Evolutionary conservation across 2,329 filamentous ascomycete genomes (phyloP).

Genomic region (Paraphaeosphaeria sporulosa): DNA sequence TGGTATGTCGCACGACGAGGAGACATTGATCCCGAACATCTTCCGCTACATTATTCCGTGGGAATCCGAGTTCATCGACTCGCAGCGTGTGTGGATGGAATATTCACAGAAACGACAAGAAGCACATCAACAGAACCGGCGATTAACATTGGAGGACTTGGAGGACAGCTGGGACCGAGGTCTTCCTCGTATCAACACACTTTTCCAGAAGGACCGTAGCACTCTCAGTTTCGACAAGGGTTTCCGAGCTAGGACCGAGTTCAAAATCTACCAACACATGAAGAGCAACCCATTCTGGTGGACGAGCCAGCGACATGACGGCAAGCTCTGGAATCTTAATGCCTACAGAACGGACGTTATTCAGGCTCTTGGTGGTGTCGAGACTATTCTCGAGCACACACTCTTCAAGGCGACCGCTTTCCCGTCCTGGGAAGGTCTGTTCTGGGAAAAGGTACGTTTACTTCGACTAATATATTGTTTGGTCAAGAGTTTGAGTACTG

Average conservation of each 20-base stretch:
- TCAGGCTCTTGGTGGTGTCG: slow-evolving; percentile 92
- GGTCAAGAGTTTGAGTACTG: too few relatives aligned
- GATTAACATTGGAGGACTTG: slow-evolving; percentile 91
- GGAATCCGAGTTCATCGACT: slow-evolving; percentile 99
- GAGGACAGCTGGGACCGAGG: slow-evolving; percentile 99
- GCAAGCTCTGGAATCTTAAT: slow-evolving; percentile 97
- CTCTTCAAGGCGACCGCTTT: slow-evolving; percentile 97
- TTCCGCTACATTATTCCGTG: slow-evolving; percentile 99
- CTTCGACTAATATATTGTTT: neutral
- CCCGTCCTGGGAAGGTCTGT: slow-evolving; percentile 94
- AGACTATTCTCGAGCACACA: slow-evolving; percentile 96
- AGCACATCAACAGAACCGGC: slow-evolving; percentile 95
- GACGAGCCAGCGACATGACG: slow-evolving; percentile 96
- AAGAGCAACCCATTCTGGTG: slow-evolving; percentile 99
- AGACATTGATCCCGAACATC: slow-evolving; percentile 97
- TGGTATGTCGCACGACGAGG: slow-evolving; percentile 98
- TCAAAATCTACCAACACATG: slow-evolving; percentile 99
- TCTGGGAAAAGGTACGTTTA: slow-evolving; percentile 68
- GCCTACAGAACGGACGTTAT: slow-evolving; percentile 97
- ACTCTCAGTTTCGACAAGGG: slow-evolving; percentile 98
- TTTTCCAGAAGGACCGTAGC: slow-evolving; percentile 98
- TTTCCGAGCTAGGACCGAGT: slow-evolving; percentile 92
- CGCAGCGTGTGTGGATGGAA: slow-evolving; percentile 98
- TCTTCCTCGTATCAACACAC: slow-evolving; percentile 94
- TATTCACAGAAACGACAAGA: slow-evolving; percentile 98